These are phyloP conservation scores for Rhynchospora pubera DNA, from an alignment of 176 grass and related monocot genomes.

Conservation along the genomic window DNA sequence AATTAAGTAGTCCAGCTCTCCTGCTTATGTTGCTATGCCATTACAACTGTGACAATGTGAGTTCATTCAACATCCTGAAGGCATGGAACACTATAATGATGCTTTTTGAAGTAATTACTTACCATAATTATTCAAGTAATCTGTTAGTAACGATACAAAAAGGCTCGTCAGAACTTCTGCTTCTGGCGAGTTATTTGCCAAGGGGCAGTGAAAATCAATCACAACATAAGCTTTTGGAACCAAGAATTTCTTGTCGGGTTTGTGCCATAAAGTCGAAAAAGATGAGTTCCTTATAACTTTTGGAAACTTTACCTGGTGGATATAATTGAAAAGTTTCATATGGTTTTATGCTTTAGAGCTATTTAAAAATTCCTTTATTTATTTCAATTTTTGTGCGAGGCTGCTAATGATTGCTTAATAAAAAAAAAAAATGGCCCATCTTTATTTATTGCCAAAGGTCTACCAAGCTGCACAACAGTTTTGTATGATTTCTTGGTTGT, in stretches of 20 bases:
- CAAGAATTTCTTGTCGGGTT: constrained; percentile 66
- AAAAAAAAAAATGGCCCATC: neutral
- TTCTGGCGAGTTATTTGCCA: constrained; percentile 73
- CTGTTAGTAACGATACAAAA: constrained; percentile 56
- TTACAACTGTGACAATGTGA: no score
- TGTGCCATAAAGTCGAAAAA: constrained; percentile 85
- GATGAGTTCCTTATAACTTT: constrained; percentile 54
- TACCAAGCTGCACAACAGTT: neutral
- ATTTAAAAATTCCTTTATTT: neutral
- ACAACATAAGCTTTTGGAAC: constrained; percentile 68
- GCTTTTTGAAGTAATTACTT: constrained; percentile 18
- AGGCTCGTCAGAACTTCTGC: constrained; percentile 51
- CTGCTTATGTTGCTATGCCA: no score
- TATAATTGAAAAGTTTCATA: neutral
- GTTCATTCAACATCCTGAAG: neutral
- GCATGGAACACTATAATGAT: neutral
- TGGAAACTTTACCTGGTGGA: constrained; percentile 60
- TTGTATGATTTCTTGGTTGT: neutral
- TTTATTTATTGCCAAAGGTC: no score
- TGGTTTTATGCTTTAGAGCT: neutral
- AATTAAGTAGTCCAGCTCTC: no score
- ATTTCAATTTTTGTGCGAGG: neutral
- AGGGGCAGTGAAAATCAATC: constrained; percentile 93
- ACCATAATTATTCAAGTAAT: constrained; percentile 99
- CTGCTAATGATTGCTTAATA: neutral